Conservation (phyloP, 2,329 filamentous ascomycete species). For the Penicillium expansum region DNA sequence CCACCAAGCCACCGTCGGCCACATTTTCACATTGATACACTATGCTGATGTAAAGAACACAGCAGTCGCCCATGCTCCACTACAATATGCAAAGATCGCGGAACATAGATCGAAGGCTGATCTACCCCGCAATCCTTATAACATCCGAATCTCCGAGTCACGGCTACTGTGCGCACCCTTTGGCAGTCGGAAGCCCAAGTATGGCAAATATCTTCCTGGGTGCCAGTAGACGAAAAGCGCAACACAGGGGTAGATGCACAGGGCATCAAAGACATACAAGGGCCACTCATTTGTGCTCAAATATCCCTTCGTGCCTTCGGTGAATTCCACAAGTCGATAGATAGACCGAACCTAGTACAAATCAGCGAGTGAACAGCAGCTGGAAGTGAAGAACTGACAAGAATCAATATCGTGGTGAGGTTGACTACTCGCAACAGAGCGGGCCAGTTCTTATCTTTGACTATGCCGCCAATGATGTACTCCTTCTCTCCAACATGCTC, state of each 20-base stretch:
- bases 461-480: constrained; percentile 21
- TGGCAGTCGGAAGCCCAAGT: constrained; percentile 34
- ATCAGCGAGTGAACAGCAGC: constrained; percentile 4
- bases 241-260: constrained; percentile 37
- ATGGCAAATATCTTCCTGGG: constrained; percentile 35
- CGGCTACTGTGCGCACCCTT: constrained; percentile 19
- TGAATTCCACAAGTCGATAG: constrained; percentile 52
- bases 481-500: constrained; percentile 14
- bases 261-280: constrained; percentile 47
- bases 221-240: constrained; percentile 34
- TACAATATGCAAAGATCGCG: background rate
- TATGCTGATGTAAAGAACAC: background rate
- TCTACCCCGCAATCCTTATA: background rate
- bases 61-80: background rate
- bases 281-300: constrained; percentile 44
- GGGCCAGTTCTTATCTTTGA: constrained; percentile 32
- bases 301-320: constrained; percentile 42
- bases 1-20: background rate
- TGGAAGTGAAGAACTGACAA: constrained; percentile 20
- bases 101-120: background rate
- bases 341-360: constrained; percentile 39
- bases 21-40: background rate
- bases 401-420: constrained; percentile 30
- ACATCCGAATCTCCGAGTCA: background rate
- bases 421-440: constrained; percentile 33